These are phyloP conservation scores for Dendrocalamus latiflorus DNA, from an alignment of 202 grass and related monocot genomes.

Conservation along the genomic window DNA sequence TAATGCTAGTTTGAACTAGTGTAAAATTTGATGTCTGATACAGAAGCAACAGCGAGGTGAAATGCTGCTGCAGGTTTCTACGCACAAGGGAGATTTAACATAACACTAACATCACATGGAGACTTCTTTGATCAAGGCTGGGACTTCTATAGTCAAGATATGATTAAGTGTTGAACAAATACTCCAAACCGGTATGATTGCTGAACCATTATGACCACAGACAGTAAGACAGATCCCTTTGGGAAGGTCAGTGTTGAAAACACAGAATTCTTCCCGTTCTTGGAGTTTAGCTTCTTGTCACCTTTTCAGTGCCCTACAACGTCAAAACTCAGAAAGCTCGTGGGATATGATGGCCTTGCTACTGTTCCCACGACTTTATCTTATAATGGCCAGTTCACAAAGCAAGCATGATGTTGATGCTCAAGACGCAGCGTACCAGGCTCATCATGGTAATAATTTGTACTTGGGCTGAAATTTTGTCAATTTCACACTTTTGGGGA, in stretches of 20 bases:
- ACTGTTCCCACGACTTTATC: slow-evolving; percentile 23
- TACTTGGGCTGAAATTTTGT: background rate
- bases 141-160: background rate
- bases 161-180: background rate
- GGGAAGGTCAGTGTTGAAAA: slow-evolving; percentile 25
- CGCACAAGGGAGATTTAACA: background rate
- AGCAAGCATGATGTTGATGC: slow-evolving; percentile 34
- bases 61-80: background rate
- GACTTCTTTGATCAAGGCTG: background rate
- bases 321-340: slow-evolving; percentile 35
- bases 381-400: slow-evolving; percentile 41
- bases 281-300: slow-evolving; percentile 36
- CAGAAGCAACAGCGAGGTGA: slow-evolving; percentile 20
- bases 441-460: slow-evolving; percentile 40
- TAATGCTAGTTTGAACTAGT: background rate
- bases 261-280: slow-evolving; percentile 7
- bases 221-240: slow-evolving; percentile 30
- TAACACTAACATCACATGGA: background rate
- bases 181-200: background rate
- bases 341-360: slow-evolving; percentile 33
- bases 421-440: background rate
- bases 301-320: slow-evolving; percentile 42
- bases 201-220: background rate
- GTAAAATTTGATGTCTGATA: background rate
- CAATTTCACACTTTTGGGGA: slow-evolving; percentile 2